Evolutionary conservation across 352 stramenopile genomes (phyloP), one percentile per base, ranked within the genome.

Genomic region (Thraustotheca clavata): DNA sequence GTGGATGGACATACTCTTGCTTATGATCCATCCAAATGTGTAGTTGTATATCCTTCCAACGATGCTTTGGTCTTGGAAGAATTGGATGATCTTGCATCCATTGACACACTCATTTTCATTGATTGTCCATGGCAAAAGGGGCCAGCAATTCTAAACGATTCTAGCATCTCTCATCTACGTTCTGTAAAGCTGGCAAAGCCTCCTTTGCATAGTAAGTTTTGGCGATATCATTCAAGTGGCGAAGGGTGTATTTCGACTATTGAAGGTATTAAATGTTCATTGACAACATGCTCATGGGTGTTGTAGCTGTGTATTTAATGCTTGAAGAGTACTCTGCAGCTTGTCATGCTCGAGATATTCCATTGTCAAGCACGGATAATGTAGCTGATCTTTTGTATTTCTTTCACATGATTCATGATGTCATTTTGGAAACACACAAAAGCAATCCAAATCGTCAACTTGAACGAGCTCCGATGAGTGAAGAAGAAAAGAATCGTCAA

Each of bases 101-200:
- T 88, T 35, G 72, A 73, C 33, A 91, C 75, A 50, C 70, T 94
- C 29, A 81, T 94, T 48, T 94, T 94, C 55, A 94, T 94, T 59
- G 85, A 94, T 65, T 89, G 75, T 52, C 83, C 85, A 31, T 94
- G 85, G 85, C 83, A 94, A 39, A 94, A 94, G 59, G 85, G 82
- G 24, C 81, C 83, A 0, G 74, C 77, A n/a, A 89, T 94, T 41
- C 67, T 87, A 50, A 71, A 77, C 26, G 72, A 92, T 55, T 61
- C 76, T 3, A 73, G 72, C 32, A 72, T 94, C 14, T 62, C 62
- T 3, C 60, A 76, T 6, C 67, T 94, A 55, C 76, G 81, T 1
- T 84, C 83, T 34, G 79, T 94, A 18, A 94, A 92, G 59, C 77
- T 94, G 4, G 83, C 80, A 4, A 76, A 77, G 26, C 85, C 85